Evolutionary conservation across 2,329 filamentous ascomycete species (phyloP), one percentile per base, ranked within the genome.

Genomic region (Fusarium odoratissimum): DNA sequence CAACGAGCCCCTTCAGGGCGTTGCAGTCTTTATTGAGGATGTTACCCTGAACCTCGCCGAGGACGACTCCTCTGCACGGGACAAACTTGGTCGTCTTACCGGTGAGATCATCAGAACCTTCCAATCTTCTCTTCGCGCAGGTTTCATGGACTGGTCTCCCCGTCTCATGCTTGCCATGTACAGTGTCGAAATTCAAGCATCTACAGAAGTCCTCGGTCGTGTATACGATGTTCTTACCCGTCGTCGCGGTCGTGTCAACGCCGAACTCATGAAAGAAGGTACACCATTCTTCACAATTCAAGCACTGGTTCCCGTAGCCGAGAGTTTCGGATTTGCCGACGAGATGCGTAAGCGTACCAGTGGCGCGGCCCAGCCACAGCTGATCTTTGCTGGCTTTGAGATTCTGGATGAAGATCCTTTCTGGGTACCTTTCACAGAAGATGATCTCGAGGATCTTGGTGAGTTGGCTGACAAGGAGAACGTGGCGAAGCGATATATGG

Each of bases 171-270:
- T 99, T 48, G 96, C 96, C 57, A 98, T 98, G 94, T 99, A 99
- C 85, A 94, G 91, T 61, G 97, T 95, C 81, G 96, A 98, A 81
- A 98, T 99, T 78, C 96, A 98, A 87, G 95, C 95, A 35, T 95
- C 93, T 28, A 95, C 95, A 77, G 96, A 98, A 82, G 96, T 98
- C 45, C 90, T 99, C 9, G 96, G 96, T 28, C 92, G 94, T 35
- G 96, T 98, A 38, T 99, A 99, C 86, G 94, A 93, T 75, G 95
- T 98, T n/a, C 91, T 99, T n/a, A 98, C 95, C 37, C 92, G 95
- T 3, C 93, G 96, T 9, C 92, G 95, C 38, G 96, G 96, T 31
- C 92, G 92, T 41, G 97, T 99, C 59, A 90, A 97, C 28, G 93
- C 93, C 14, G 96, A 99, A 83, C 91, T 91, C 25, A 93, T 99